Base-by-base conservation (phyloP, 169 alveolate species). In the Cryptosporidium xiaoi region DNA sequence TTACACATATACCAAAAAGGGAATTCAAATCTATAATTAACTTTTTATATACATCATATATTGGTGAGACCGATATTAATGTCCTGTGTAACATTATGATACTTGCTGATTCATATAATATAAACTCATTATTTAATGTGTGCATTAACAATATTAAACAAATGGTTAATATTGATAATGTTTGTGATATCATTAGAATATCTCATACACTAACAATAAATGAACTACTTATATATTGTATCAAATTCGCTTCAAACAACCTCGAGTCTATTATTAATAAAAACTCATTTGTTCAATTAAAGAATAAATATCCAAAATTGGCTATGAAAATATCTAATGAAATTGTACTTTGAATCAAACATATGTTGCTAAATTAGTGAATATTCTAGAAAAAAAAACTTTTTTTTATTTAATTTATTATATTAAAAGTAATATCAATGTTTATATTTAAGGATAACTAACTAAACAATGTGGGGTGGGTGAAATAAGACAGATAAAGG, bases 221-320 rank as follows among this genome's bases (percentile, higher is more conserved):
- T 24, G 34, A 56, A 15, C 60, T 77, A 15, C 50, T 77, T 6
- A 24, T 27, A 18, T 77, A 44, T 60, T 77, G 87, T 13, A 66
- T 77, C 20, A 71, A 77, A 34, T 77, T 77, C 40, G 87, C 87
- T n/a, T 56, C 87, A 31, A 46, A 20, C n/a, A 68, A 77, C 40
- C 64, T 48, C 4, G 60, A 56, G n/a, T 33, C 33, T n/a, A 13
- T 77, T 31, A 77, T 77, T n/a, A 77, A 62, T n/a, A 40, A 71
- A 5, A 46, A 31, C 4, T 20, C 58, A 18, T 77, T 77, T 46
- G 15, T 18, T 12, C 20, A 77, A 44, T 64, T 77, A 15, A 44
- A 68, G 4, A 60, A 24, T 24, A 48, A 56, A 12, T 40, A 44
- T 10, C 87, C 87, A 8, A 34, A 77, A 33, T 60, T 77, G 16